These are phyloP conservation scores for Pachysandra terminalis DNA, from an alignment of 164 flowering plant genomes.

Conservation along the genomic window DNA sequence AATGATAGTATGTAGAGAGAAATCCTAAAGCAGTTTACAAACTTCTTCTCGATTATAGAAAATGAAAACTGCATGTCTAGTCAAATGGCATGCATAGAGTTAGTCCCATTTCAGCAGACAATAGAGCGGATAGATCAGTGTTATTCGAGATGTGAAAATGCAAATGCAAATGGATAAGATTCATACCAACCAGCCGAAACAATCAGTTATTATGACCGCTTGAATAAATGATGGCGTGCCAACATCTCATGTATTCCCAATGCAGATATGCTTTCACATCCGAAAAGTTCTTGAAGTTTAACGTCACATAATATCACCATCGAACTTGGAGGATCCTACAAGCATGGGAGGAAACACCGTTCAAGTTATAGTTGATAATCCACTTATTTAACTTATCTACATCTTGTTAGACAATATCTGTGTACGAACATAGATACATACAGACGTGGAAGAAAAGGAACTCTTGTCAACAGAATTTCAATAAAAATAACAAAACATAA, in stretches of 20 bases:
- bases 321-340: constrained; percentile 67
- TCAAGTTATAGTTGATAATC: not conserved
- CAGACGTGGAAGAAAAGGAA: too few species aligned
- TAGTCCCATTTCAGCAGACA: not conserved
- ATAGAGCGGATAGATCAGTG: not conserved
- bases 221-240: constrained; percentile 54
- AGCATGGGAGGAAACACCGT: not conserved
- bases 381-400: not conserved
- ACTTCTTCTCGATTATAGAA: too few species aligned
- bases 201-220: constrained; percentile 27
- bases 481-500: too few species aligned
- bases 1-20: too few species aligned
- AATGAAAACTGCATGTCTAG: not conserved
- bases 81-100: not conserved
- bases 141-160: not conserved
- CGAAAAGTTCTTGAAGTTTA: constrained; percentile 80
- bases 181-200: constrained; percentile 27
- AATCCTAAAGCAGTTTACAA: too few species aligned
- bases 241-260: constrained; percentile 65
- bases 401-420: too few species aligned
- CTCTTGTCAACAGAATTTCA: too few species aligned
- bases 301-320: constrained; percentile 64
- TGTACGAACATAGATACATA: too few species aligned
- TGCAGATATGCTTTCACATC: constrained; percentile 70
- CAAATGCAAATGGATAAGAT: not conserved